A percentile compares a stretch with the other conserved stretches of the same genome.
These are phyloP conservation scores for Calonectria fujianensis DNA, from an alignment of 2,329 filamentous ascomycete species.

Conservation along the genomic window DNA sequence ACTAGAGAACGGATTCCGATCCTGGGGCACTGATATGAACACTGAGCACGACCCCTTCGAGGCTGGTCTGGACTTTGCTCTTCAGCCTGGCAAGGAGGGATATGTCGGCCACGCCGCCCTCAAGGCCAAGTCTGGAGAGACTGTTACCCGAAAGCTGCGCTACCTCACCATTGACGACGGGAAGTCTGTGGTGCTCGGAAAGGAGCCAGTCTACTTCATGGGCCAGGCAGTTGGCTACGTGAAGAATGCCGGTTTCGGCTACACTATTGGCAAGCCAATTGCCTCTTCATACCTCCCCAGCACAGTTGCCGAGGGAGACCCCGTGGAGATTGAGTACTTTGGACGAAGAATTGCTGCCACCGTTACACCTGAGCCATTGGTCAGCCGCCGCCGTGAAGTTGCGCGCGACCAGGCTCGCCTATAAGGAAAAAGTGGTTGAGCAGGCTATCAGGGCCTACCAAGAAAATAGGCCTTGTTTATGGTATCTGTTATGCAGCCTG, in stretches of 20 bases:
- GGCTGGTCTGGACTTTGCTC: constrained; percentile 71
- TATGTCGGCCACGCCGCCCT: constrained; percentile 73
- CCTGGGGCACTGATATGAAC: constrained; percentile 75
- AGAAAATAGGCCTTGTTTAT: neutral
- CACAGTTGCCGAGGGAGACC: constrained; percentile 65
- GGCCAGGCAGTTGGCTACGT: constrained; percentile 73
- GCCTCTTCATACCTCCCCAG: constrained; percentile 75
- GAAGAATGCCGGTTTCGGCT: constrained; percentile 77
- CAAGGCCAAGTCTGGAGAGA: constrained; percentile 61
- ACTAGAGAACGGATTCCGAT: constrained; percentile 76
- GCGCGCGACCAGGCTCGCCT: constrained; percentile 3
- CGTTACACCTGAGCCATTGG: constrained; percentile 67
- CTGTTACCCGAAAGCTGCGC: constrained; percentile 61
- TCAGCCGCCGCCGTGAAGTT: constrained; percentile 3
- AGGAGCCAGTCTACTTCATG: constrained; percentile 75
- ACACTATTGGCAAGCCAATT: constrained; percentile 74
- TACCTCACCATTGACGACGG: constrained; percentile 75
- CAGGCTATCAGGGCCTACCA: neutral
- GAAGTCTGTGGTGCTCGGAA: constrained; percentile 74
- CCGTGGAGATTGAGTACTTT: constrained; percentile 78
- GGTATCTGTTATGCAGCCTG: neutral
- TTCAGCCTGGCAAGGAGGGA: constrained; percentile 67
- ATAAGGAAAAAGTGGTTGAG: neutral
- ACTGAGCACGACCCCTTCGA: constrained; percentile 77
- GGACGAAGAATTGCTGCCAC: constrained; percentile 72